These are phyloP conservation scores for Daldinia sp. DNA, from an alignment of 2,329 filamentous ascomycete genomes.

Conservation along the genomic window DNA sequence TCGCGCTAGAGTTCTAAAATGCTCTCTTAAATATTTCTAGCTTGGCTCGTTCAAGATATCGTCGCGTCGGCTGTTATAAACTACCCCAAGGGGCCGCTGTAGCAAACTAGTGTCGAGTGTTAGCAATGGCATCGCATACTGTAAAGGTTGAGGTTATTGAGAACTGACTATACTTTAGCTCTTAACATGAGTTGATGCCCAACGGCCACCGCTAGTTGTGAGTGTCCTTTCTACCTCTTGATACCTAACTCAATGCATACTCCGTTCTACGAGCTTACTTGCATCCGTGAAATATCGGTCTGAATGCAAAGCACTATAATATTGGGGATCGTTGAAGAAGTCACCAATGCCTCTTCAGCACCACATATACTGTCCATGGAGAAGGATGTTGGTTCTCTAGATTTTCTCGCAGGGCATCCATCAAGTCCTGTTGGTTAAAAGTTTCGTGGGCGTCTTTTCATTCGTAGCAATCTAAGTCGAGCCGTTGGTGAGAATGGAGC, in stretches of 20 bases:
- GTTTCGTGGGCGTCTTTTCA: not conserved
- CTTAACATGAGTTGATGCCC: constrained; percentile 20
- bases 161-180: constrained; percentile 4
- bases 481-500: constrained; percentile 1
- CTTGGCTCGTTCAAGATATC: not conserved
- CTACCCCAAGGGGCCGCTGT: not conserved
- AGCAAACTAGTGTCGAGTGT: constrained; percentile 7
- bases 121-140: not conserved
- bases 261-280: not conserved
- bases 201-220: constrained; percentile 7
- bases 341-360: not conserved
- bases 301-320: not conserved
- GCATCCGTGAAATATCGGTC: constrained; percentile 9
- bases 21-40: not conserved
- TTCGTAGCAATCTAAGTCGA: not conserved
- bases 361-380: not conserved
- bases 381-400: not conserved
- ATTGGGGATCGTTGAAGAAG: not conserved
- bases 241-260: constrained; percentile 10
- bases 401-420: not conserved
- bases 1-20: not conserved
- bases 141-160: not conserved
- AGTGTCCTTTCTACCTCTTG: constrained; percentile 1
- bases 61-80: not conserved
- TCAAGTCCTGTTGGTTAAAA: not conserved